Evolutionary conservation across 116 monocot species (phyloP), one percentile per base, ranked within the genome.

Genomic region (Thalassia testudinum): DNA sequence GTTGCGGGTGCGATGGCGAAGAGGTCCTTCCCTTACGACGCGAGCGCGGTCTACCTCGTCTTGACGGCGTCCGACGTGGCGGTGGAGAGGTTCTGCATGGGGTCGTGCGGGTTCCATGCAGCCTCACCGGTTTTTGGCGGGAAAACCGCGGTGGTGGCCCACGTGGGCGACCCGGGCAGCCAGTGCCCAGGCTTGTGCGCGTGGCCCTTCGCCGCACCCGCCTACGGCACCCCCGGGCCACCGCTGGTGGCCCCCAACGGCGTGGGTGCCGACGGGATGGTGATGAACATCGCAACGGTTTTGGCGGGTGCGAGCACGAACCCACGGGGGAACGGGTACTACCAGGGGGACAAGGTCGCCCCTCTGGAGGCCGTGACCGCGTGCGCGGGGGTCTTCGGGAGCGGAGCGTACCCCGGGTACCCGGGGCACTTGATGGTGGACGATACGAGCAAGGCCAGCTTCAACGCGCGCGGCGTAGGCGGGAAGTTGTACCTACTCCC

Each of bases 21-120:
- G 21, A 17, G 34, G 20, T n/a, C n/a, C n/a, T n/a, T n/a, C n/a
- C n/a, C n/a, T n/a, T n/a, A n/a, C n/a, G n/a, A n/a, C n/a, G n/a
- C n/a, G n/a, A n/a, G n/a, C n/a, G 56, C 18, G 1, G 37, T 34
- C 12, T 21, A 14, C 63, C 24, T 56, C 27, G 56, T 56, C 21
- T 38, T 56, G 16, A 56, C 56, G 0, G 28, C 56, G 13, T 21
- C 16, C 11, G 56, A 56, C 56, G 56, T 56, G 18, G 37, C 56
- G 37, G 56, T 56, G 37, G 56, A 56, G 56, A 38, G 56, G 19
- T 56, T 56, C 56, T 56, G 56, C 56, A 56, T 56, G 56, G 20
- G 56, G 12, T 21, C 37, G 16, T 56, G 56, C 20, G 56, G 56
- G 16, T 19, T 29, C 21, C 56, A 56, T 29, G 53, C 28, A 12